phyloP scores from a whole-genome alignment of 768 basidiomycete genomes.

The Boletus coccyginus region DNA sequence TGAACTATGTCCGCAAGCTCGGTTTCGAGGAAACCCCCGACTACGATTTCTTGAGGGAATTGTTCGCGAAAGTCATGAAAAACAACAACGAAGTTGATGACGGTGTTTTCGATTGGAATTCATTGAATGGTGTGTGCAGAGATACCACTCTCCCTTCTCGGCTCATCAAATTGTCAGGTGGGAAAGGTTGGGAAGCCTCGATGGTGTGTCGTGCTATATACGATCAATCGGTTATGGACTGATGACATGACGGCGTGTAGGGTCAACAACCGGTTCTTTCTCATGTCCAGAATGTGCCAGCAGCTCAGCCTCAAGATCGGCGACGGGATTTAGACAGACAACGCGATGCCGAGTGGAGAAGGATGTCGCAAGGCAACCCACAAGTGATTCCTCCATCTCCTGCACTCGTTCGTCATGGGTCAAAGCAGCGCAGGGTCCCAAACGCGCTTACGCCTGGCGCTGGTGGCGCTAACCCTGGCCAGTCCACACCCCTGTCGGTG shows the following conservation, averaged over 20 bases:
- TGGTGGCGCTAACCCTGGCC: slow-evolving; percentile 46
- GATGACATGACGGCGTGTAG: slow-evolving; percentile 30
- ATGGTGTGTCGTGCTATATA: slow-evolving; percentile 47
- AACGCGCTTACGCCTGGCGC: slow-evolving; percentile 56
- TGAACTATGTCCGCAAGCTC: slow-evolving; percentile 98
- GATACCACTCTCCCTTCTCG: background rate
- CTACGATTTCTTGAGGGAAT: slow-evolving; percentile 95
- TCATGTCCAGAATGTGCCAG: slow-evolving; percentile 57
- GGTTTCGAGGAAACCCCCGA: slow-evolving; percentile 99
- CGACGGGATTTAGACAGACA: slow-evolving; percentile 51
- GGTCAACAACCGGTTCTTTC: slow-evolving; percentile 63
- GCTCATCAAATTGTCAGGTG: slow-evolving; percentile 46
- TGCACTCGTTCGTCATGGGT: slow-evolving; percentile 73
- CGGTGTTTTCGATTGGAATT: slow-evolving; percentile 95
- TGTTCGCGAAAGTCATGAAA: slow-evolving; percentile 93
- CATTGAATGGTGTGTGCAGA: slow-evolving; percentile 64
- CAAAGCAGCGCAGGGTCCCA: slow-evolving; percentile 66
- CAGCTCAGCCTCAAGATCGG: slow-evolving; percentile 52
- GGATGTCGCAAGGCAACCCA: slow-evolving; percentile 54
- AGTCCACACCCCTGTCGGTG: slow-evolving; percentile 67
- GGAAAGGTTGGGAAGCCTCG: slow-evolving; percentile 92
- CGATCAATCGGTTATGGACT: slow-evolving; percentile 1
- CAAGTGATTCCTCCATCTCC: slow-evolving; percentile 70
- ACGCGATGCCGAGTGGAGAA: slow-evolving; percentile 61
- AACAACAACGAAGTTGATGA: slow-evolving; percentile 89